phyloP scores from a whole-genome alignment of 1,139 yeast genomes.

The Saccharomycopsis hybrid region DNA sequence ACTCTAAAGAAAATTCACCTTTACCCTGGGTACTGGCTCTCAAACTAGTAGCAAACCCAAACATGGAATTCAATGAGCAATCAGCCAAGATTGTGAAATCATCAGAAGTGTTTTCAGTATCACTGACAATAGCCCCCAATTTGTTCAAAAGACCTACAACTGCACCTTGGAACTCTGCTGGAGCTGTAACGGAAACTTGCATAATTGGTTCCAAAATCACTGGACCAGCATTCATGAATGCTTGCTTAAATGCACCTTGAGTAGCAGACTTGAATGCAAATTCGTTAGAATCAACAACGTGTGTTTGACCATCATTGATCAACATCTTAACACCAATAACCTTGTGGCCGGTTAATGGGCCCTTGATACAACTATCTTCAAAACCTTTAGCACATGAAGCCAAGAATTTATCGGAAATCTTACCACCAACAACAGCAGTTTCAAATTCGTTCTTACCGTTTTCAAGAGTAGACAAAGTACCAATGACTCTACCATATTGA shows the following conservation, averaged over 20 bases:
- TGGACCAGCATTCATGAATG: conserved; percentile 78
- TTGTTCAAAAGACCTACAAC: conserved; percentile 90
- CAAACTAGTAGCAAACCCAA: conserved; percentile 91
- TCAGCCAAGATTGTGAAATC: conserved; percentile 93
- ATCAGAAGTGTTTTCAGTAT: conserved; percentile 89
- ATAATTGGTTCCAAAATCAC: conserved; percentile 93
- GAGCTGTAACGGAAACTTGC: conserved; percentile 90
- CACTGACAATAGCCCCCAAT: conserved; percentile 85
- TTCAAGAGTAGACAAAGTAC: conserved; percentile 62
- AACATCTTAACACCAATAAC: conserved; percentile 92
- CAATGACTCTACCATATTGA: conserved; percentile 96
- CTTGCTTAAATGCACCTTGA: conserved; percentile 85
- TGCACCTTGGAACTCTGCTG: conserved; percentile 91
- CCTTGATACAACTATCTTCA: conserved; percentile 91
- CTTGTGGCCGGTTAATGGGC: conserved; percentile 92
- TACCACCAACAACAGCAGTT: conserved; percentile 93
- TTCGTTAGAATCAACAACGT: conserved; percentile 95
- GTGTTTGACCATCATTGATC: conserved; percentile 95
- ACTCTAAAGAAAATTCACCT: conserved; percentile 95
- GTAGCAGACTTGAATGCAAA: conserved; percentile 93
- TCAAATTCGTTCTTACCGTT: conserved; percentile 63
- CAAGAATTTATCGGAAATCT: conserved; percentile 90
- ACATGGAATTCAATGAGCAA: conserved; percentile 91
- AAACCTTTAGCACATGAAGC: conserved; percentile 95
- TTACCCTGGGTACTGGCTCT: conserved; percentile 99